A percentile compares a stretch with the other conserved stretches of the same genome.
These are phyloP conservation scores for Arxiozyma telluris DNA, from an alignment of 1,139 yeast species.

Conservation along the genomic window DNA sequence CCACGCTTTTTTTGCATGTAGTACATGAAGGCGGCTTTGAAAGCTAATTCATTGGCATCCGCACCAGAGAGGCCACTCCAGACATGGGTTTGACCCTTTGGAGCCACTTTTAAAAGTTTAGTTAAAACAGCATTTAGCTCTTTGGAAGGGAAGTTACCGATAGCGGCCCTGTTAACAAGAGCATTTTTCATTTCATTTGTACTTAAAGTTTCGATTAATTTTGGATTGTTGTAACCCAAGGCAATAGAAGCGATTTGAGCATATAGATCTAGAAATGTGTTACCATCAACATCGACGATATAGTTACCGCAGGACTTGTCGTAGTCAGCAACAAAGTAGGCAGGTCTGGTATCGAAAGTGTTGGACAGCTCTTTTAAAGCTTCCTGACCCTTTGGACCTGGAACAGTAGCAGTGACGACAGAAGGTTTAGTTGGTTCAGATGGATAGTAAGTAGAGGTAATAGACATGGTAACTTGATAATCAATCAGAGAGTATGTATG, in stretches of 20 bases:
- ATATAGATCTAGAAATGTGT: constrained; percentile 52
- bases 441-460: constrained; percentile 48
- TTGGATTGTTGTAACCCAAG: constrained; percentile 71
- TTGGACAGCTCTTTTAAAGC: constrained; percentile 42
- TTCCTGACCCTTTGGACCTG: constrained; percentile 50
- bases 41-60: constrained; percentile 70
- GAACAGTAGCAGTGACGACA: constrained; percentile 40
- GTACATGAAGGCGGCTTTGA: constrained; percentile 69
- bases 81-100: constrained; percentile 53
- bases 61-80: constrained; percentile 71
- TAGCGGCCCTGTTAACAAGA: constrained; percentile 62
- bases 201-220: constrained; percentile 48
- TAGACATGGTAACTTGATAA: constrained; percentile 31
- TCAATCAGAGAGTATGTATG: not conserved
- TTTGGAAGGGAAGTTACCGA: constrained; percentile 63
- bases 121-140: constrained; percentile 43
- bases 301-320: constrained; percentile 60
- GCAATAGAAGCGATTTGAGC: constrained; percentile 72
- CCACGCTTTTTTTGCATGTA: constrained; percentile 57
- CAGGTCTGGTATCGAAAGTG: constrained; percentile 58
- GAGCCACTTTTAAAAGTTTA: constrained; percentile 58
- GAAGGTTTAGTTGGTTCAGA: constrained; percentile 47
- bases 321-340: constrained; percentile 63
- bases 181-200: constrained; percentile 62
- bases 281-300: constrained; percentile 64